Evolutionary conservation across 208 protist genomes (phyloP), one percentile per base, ranked within the genome.

Genomic region (Crithidia bombi): DNA sequence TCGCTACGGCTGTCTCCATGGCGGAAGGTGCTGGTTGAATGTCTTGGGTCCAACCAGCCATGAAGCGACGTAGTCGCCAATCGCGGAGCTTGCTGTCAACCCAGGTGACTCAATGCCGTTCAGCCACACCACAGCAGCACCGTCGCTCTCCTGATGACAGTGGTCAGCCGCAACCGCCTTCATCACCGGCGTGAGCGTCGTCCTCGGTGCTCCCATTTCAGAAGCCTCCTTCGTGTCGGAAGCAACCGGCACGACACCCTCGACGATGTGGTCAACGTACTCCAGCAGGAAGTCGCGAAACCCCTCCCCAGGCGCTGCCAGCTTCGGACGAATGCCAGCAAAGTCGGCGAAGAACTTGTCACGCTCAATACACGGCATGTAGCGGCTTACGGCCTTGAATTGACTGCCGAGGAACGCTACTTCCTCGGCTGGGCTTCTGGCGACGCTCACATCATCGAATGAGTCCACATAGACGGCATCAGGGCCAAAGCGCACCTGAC

Each of bases 271-370:
- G 7, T 50, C 56, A 5, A 82, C 50, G 54, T 82, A 72, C 30
- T 85, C 73, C 2, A 88, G 30, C 21, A 78, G 43, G 35, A 85
- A 85, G 35, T 88, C 79, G n/a, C 76, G 72, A 41, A 84, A 77
- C 1, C 35, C 64, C n/a, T 82, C 73, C 0, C 75, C 76, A 25
- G 56, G 46, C 2, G 46, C 62, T 11, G 73, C 61, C 66, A 82
- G 66, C 54, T 85, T 85, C 33, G 82, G 73, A 7, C 78, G 78
- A 38, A 84, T 61, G 19, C 74, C 78, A 10, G 62, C 63, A 68
- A 79, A 87, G 69, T 87, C 74, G 0, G 62, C 41, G 10, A 51
- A 51, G 7, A 83, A 43, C 30, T 66, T 61, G 10, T 30, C 38
- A 4, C 75, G 65, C 71, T 81, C 62, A 19, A 87, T 61, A 11